Percentiles rank a stretch among this genome's conserved stretches.
Conservation (phyloP, 2,329 filamentous ascomycete species). For the Biscogniauxia marginata region DNA sequence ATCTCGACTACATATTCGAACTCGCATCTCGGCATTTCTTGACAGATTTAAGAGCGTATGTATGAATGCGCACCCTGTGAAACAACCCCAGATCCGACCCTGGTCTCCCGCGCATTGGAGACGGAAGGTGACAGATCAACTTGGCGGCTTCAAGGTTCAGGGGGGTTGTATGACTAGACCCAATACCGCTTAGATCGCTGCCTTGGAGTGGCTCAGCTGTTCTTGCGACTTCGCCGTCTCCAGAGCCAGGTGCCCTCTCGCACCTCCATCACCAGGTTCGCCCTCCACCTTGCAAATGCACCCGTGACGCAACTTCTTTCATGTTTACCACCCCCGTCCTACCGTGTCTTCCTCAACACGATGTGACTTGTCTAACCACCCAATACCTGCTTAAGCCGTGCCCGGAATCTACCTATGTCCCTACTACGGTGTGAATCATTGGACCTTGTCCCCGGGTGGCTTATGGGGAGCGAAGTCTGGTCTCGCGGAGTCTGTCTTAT, state of each 20-base stretch:
- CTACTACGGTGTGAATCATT: slow-evolving; percentile 21
- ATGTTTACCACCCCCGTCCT: slow-evolving; percentile 12
- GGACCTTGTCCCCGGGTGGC: slow-evolving; percentile 24
- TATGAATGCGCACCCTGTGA: background rate
- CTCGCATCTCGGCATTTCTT: slow-evolving; percentile 1
- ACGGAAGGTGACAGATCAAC: background rate
- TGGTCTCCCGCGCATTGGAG: background rate
- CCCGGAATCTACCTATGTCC: slow-evolving; percentile 15
- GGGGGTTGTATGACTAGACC: slow-evolving; percentile 18
- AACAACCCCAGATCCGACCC: background rate
- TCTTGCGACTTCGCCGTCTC: slow-evolving; percentile 1
- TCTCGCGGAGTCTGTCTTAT: slow-evolving; percentile 9
- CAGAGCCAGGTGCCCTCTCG: slow-evolving; percentile 1
- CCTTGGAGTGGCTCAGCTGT: slow-evolving; percentile 22
- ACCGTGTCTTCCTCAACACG: slow-evolving; percentile 18
- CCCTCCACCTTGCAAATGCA: slow-evolving; percentile 8
- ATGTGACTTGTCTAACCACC: slow-evolving; percentile 27
- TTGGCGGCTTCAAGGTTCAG: slow-evolving; percentile 3
- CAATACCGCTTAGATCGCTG: slow-evolving; percentile 18
- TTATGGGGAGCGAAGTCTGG: slow-evolving; percentile 19
- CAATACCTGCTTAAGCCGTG: slow-evolving; percentile 12
- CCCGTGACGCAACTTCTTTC: slow-evolving; percentile 26
- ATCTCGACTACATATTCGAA: background rate
- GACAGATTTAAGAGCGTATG: background rate
- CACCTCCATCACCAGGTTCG: slow-evolving; percentile 8